These are phyloP conservation scores for Glycine tomentella DNA, from an alignment of 306 rosid species.

Conservation along the genomic window DNA sequence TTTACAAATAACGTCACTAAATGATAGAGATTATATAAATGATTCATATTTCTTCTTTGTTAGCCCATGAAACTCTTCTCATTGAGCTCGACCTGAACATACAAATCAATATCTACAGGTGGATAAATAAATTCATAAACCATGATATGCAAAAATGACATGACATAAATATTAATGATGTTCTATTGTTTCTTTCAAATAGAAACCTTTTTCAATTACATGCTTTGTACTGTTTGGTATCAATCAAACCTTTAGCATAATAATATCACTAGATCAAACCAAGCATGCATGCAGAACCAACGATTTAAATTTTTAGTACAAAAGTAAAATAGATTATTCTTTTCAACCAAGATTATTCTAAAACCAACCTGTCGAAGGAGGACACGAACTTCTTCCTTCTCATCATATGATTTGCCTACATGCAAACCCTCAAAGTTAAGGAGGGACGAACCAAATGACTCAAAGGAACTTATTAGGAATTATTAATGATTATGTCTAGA, in stretches of 20 bases:
- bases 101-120: slow-evolving; percentile 32
- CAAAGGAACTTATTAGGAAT: slow-evolving; percentile 41
- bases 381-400: slow-evolving; percentile 97
- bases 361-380: slow-evolving; percentile 93
- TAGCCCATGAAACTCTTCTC: slow-evolving; percentile 19
- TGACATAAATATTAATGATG: slow-evolving; percentile 4
- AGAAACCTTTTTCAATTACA: slow-evolving; percentile 2
- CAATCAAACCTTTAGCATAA: slow-evolving; percentile 35
- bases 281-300: slow-evolving; percentile 23
- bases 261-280: slow-evolving; percentile 27
- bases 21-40: slow-evolving; percentile 14
- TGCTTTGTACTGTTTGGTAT: background rate
- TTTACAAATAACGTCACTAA: slow-evolving; percentile 35
- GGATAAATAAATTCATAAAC: slow-evolving; percentile 21
- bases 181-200: slow-evolving; percentile 32
- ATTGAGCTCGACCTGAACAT: slow-evolving; percentile 8
- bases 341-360: slow-evolving; percentile 38
- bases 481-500: slow-evolving; percentile 37
- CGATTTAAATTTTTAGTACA: background rate
- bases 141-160: slow-evolving; percentile 30
- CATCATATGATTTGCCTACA: slow-evolving; percentile 87
- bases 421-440: slow-evolving; percentile 51
- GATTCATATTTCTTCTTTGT: slow-evolving; percentile 24
- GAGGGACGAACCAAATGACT: slow-evolving; percentile 42
- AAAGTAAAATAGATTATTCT: slow-evolving; percentile 17